Base-by-base conservation (phyloP, 148 eudicot species). In the Pouteria glomerata region DNA sequence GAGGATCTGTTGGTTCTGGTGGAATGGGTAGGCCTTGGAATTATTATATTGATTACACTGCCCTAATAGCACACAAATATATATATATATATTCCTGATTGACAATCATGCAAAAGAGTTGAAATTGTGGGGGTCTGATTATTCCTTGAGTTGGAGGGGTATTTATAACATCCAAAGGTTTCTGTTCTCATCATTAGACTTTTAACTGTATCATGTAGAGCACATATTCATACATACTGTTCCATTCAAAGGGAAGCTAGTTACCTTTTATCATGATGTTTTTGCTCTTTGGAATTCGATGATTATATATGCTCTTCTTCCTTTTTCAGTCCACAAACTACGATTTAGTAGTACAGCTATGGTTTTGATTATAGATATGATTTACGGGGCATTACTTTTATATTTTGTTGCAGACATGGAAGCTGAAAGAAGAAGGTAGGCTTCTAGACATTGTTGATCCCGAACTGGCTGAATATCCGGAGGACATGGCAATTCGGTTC, bases 391-490 rank as follows among this genome's bases (percentile, higher is more conserved):
- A 26, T 63, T 63, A 15, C n/a, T 45, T 42, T 39, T 33, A 41
- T 63, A 35, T 24, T 0, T 52, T 31, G 21, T 55, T 75, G 76
- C 80, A 85, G 88, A 68, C 82, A 51, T 85, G 89, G 90, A 77
- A 83, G 51, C 81, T 82, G 29, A 83, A 64, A 78, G 85, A 74
- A 45, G 74, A 75, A 68, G 83, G 74, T 42, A 76, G 83, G 68
- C 77, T 85, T 64, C 55, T 74, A n/a, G 89, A 83, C 23, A 70
- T 87, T 41, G 84, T 89, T 18, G 94, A 89, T 71, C 89, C 86
- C 19, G 84, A 73, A 10, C 39, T 87, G 53, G 29, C 45, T 23
- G 87, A 84, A 34, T 82, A 73, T 72, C 86, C 86, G 8, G 71
- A 80, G 35, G 84, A 80, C 16, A 83, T 78, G 72, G 68, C 83